phyloP scores from a whole-genome alignment of 306 rosid species.

The Fragaria ananassa region DNA sequence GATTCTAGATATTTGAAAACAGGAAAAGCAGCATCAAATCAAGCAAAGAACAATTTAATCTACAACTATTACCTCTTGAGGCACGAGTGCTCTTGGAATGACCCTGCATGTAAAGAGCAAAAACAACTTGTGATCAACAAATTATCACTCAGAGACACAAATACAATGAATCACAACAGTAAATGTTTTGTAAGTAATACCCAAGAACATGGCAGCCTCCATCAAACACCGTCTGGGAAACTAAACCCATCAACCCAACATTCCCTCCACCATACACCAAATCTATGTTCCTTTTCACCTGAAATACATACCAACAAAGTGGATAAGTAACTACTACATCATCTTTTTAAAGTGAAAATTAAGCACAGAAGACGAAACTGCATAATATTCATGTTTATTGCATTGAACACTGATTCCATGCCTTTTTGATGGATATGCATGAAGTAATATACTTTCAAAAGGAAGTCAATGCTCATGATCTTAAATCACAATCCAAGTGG shows the following conservation, averaged over 20 bases:
- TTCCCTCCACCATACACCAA: constrained; percentile 96
- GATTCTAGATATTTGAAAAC: neutral
- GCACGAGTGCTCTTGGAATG: constrained; percentile 92
- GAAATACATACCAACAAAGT: constrained; percentile 30
- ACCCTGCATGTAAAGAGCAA: constrained; percentile 51
- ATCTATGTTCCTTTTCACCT: constrained; percentile 79
- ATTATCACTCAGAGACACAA: neutral
- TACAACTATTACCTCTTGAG: constrained; percentile 60
- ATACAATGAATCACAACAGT: neutral
- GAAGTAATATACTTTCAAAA: neutral
- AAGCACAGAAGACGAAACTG: constrained; percentile 14
- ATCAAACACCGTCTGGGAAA: constrained; percentile 74
- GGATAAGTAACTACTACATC: constrained; percentile 10
- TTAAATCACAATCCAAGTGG: neutral
- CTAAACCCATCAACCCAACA: constrained; percentile 84
- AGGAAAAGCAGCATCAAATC: neutral
- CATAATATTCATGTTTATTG: neutral
- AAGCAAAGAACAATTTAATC: neutral
- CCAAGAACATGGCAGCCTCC: constrained; percentile 95
- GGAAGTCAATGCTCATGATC: constrained; percentile 4
- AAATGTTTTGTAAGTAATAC: constrained; percentile 43
- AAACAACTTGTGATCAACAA: constrained; percentile 21
- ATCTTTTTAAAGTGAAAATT: constrained; percentile 2
- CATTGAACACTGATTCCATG: constrained; percentile 12
- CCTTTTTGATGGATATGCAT: constrained; percentile 20